A percentile compares a stretch with the other conserved stretches of the same genome.
Conservation (phyloP, 805 yeast genomes). For the Zygotorulaspora florentina region DNA sequence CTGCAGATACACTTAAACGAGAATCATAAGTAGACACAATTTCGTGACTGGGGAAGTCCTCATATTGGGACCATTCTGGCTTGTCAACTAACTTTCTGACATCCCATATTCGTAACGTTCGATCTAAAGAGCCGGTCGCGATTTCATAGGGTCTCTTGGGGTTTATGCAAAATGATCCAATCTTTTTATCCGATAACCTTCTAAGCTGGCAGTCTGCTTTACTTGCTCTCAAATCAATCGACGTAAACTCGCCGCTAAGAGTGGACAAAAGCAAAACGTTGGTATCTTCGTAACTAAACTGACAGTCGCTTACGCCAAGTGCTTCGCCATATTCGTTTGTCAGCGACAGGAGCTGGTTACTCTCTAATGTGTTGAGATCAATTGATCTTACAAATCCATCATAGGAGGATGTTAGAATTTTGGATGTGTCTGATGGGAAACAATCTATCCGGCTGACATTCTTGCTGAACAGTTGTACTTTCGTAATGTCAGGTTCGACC, state of each 20-base stretch:
- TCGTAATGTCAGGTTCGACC: conserved; percentile 50
- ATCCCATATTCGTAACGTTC: conserved; percentile 86
- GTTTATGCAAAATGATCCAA: conserved; percentile 81
- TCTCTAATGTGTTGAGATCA: conserved; percentile 58
- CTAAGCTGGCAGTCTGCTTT: conserved; percentile 36
- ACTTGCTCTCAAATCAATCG: conserved; percentile 61
- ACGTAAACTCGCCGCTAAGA: conserved; percentile 71
- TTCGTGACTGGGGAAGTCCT: conserved; percentile 39
- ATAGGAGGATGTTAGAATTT: conserved; percentile 69
- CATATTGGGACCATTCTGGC: conserved; percentile 56
- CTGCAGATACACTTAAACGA: conserved; percentile 75
- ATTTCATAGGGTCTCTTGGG: conserved; percentile 62
- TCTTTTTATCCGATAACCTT: conserved; percentile 81
- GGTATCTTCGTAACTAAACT: conserved; percentile 45
- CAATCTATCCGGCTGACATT: conserved; percentile 62
- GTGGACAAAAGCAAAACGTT: conserved; percentile 71
- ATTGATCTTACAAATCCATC: conserved; percentile 80
- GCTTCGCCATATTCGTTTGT: conserved; percentile 51
- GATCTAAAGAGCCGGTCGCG: conserved; percentile 85
- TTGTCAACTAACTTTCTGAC: conserved; percentile 47
- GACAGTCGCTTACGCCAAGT: conserved; percentile 72
- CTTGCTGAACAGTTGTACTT: conserved; percentile 71
- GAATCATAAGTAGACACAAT: conserved; percentile 58
- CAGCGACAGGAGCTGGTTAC: conserved; percentile 57
- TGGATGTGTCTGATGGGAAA: conserved; percentile 45